Conservation (phyloP, 768 basidiomycete genomes). For the Pisolithus tinctorius region DNA sequence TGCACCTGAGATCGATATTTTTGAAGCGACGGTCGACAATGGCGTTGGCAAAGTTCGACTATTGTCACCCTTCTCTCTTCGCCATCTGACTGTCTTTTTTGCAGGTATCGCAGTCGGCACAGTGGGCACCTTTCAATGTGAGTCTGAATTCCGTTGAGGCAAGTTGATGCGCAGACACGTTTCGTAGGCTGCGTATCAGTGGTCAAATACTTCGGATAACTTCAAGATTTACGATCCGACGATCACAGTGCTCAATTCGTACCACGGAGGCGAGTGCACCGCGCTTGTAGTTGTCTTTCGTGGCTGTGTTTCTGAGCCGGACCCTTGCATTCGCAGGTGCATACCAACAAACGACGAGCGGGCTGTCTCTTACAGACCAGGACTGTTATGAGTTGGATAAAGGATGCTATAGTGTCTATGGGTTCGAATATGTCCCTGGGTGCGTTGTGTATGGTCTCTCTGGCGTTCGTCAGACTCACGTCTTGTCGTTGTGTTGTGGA, state of each 20-base stretch:
- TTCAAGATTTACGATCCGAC: slow-evolving; percentile 31
- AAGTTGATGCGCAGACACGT: background rate
- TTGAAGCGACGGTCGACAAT: slow-evolving; percentile 39
- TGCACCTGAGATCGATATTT: slow-evolving; percentile 57
- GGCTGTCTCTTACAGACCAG: slow-evolving; percentile 32
- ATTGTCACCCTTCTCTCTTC: background rate
- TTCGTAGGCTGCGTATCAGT: slow-evolving; percentile 37
- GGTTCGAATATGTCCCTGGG: slow-evolving; percentile 48
- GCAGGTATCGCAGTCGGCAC: slow-evolving; percentile 49
- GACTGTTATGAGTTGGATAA: slow-evolving; percentile 37
- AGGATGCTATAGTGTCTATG: slow-evolving; percentile 42
- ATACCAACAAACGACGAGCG: slow-evolving; percentile 36
- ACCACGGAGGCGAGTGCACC: slow-evolving; percentile 33
- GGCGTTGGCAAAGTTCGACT: slow-evolving; percentile 29
- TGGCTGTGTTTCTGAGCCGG: slow-evolving; percentile 13
- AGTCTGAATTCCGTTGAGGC: slow-evolving; percentile 2
- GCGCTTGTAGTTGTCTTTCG: slow-evolving; percentile 9
- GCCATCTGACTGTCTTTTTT: slow-evolving; percentile 6
- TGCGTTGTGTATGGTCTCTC: background rate
- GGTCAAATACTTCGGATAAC: slow-evolving; percentile 30
- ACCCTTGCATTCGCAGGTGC: slow-evolving; percentile 14
- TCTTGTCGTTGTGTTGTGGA: background rate
- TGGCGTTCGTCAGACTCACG: background rate
- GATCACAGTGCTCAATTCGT: slow-evolving; percentile 34
- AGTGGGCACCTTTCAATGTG: slow-evolving; percentile 36